A percentile compares a stretch with the other conserved stretches of the same genome.
These are phyloP conservation scores for Lasiosphaeris hirsuta DNA, from an alignment of 495 filamentous ascomycete species.

Conservation along the genomic window DNA sequence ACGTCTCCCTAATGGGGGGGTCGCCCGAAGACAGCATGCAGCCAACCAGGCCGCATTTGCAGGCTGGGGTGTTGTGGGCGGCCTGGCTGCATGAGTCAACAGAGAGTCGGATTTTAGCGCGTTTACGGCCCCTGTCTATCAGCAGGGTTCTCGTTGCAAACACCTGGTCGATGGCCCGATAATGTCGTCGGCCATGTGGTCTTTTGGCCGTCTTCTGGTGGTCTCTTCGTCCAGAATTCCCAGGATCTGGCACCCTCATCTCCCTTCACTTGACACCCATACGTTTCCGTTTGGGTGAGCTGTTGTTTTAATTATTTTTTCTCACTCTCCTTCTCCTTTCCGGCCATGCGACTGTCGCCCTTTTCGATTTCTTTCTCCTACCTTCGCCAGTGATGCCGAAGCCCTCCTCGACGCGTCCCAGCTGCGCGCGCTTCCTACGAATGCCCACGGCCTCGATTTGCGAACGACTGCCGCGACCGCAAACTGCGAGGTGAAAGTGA, in stretches of 20 bases:
- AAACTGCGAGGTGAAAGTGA: conserved; percentile 11
- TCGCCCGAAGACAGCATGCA: too few relatives aligned
- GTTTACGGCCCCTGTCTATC: conserved; percentile 1
- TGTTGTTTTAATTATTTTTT: conserved; percentile 9
- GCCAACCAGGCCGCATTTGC: conserved; percentile 3
- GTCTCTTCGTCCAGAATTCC: neutral
- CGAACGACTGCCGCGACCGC: conserved; percentile 12
- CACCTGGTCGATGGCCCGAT: conserved; percentile 12
- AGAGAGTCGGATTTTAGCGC: neutral
- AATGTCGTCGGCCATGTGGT: conserved; percentile 11
- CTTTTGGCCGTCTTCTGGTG: conserved; percentile 1
- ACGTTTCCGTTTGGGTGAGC: conserved; percentile 4
- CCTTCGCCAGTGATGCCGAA: conserved; percentile 14
- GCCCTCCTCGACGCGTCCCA: conserved; percentile 1
- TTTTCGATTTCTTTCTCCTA: neutral
- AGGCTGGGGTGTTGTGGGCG: neutral
- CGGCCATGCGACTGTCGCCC: conserved; percentile 9
- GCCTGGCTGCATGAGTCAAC: conserved; percentile 6
- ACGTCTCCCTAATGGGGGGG: too few relatives aligned
- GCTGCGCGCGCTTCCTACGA: conserved; percentile 10
- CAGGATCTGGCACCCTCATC: conserved; percentile 5
- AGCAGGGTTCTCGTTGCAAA: conserved; percentile 8
- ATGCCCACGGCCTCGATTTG: conserved; percentile 16
- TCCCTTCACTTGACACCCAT: neutral
- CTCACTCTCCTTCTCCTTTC: conserved; percentile 2